Conservation (phyloP, 805 yeast genomes). For the Lipomyces kockii region DNA sequence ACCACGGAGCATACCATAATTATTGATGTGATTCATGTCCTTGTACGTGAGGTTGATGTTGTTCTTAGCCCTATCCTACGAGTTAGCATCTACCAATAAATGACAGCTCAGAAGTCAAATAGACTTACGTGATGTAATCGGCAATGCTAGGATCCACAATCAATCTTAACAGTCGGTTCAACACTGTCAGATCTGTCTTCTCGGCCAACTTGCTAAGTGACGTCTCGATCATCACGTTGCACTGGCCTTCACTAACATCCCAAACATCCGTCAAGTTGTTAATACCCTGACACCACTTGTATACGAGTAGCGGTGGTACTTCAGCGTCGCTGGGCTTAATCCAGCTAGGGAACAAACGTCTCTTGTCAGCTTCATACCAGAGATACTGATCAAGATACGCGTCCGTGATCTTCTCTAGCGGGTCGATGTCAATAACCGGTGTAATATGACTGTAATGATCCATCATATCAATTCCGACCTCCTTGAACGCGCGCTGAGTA, state of each 20-base stretch:
- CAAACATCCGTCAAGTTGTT: slow-evolving; percentile 79
- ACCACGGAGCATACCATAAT: slow-evolving; percentile 85
- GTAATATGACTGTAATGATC: slow-evolving; percentile 82
- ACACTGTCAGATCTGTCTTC: slow-evolving; percentile 82
- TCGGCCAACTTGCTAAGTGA: slow-evolving; percentile 72
- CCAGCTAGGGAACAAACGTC: slow-evolving; percentile 93
- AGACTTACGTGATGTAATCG: slow-evolving; percentile 67
- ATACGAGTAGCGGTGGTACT: slow-evolving; percentile 86
- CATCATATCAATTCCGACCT: slow-evolving; percentile 84
- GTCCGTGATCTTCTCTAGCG: slow-evolving; percentile 92
- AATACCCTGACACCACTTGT: slow-evolving; percentile 93
- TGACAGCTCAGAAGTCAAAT: neutral
- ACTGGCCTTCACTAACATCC: slow-evolving; percentile 74
- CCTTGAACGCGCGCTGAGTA: slow-evolving; percentile 91
- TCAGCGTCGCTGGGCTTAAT: slow-evolving; percentile 93
- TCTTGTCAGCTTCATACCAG: slow-evolving; percentile 92
- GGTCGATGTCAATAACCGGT: slow-evolving; percentile 88
- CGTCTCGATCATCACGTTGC: slow-evolving; percentile 84
- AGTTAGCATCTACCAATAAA: neutral
- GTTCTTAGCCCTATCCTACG: slow-evolving; percentile 67
- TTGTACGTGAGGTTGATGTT: slow-evolving; percentile 81
- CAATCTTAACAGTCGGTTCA: slow-evolving; percentile 78
- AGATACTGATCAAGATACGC: slow-evolving; percentile 93
- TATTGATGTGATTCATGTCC: slow-evolving; percentile 94
- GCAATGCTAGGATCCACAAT: slow-evolving; percentile 90